These are phyloP conservation scores for Paramecium biaurelia DNA, from an alignment of 73 alveolate species.

Conservation along the genomic window DNA sequence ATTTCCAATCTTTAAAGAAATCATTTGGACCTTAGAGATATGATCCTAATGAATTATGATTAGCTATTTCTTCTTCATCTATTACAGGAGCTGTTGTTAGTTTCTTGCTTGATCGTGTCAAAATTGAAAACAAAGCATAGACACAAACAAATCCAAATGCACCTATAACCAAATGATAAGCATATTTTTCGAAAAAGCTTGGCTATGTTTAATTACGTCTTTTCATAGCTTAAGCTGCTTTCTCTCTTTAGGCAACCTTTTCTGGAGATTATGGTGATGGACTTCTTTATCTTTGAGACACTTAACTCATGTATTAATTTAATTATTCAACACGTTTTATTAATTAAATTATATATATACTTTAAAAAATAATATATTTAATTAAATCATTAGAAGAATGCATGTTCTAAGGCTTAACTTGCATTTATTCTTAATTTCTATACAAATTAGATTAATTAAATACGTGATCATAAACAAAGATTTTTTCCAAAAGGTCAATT, in stretches of 20 bases:
- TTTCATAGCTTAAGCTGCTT: constrained; percentile 50
- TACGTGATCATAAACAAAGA: constrained; percentile 48
- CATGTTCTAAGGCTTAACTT: constrained; percentile 18
- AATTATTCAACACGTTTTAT: constrained; percentile 40
- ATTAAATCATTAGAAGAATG: neutral
- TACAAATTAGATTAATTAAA: neutral
- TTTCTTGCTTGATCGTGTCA: constrained; percentile 5
- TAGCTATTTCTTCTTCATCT: constrained; percentile 25
- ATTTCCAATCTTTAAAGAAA: constrained; percentile 76
- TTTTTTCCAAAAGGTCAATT: constrained; percentile 2
- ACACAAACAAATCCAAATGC: constrained; percentile 32
- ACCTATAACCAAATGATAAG: constrained; percentile 39
- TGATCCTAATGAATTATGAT: constrained; percentile 19
- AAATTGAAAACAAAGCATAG: neutral
- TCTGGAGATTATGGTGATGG: constrained; percentile 30
- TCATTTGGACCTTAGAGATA: constrained; percentile 66
- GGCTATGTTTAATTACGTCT: constrained; percentile 31
- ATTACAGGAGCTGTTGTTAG: neutral
- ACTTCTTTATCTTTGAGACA: constrained; percentile 15
- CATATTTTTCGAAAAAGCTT: constrained; percentile 36
- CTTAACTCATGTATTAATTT: constrained; percentile 44
- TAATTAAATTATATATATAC: neutral
- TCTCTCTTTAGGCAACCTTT: neutral
- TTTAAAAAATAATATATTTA: neutral
- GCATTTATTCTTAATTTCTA: constrained; percentile 29